These are phyloP conservation scores for Catunica adiposa DNA, from an alignment of 2,329 filamentous ascomycete genomes.

Conservation along the genomic window DNA sequence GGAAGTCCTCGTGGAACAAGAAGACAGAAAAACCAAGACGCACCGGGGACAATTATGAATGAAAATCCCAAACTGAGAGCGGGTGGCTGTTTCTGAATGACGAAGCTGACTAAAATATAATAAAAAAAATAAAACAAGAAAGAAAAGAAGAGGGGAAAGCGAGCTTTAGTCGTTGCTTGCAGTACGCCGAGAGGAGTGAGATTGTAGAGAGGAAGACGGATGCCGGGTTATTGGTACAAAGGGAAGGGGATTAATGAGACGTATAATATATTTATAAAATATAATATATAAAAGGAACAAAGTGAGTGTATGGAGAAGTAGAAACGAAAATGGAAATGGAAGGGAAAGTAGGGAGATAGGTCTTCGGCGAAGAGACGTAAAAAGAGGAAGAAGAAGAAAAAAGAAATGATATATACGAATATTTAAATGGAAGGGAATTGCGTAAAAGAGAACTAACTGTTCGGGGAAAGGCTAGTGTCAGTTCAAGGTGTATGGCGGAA, in stretches of 20 bases:
- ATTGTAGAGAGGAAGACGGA: background rate
- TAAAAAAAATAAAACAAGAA: too few relatives aligned
- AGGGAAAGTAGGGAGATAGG: background rate
- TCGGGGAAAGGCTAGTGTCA: background rate
- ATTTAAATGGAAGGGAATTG: background rate
- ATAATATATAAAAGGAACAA: background rate
- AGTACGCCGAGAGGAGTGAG: background rate
- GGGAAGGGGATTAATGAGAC: background rate
- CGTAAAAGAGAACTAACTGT: background rate
- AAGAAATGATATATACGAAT: background rate
- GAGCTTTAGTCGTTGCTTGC: too few relatives aligned
- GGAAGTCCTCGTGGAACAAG: too few relatives aligned
- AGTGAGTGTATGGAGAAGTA: background rate
- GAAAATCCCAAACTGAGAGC: too few relatives aligned
- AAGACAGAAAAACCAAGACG: too few relatives aligned
- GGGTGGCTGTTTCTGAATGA: too few relatives aligned
- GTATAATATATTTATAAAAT: too few relatives aligned
- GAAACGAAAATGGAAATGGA: background rate
- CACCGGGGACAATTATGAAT: too few relatives aligned
- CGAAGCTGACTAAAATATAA: too few relatives aligned
- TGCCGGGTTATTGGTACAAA: background rate
- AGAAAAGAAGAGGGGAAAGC: too few relatives aligned
- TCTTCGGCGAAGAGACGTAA: background rate
- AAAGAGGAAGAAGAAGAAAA: background rate
- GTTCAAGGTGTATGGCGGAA: background rate